Conservation (phyloP, 75 land plant genomes). For the Chamaecyparis obtusa region DNA sequence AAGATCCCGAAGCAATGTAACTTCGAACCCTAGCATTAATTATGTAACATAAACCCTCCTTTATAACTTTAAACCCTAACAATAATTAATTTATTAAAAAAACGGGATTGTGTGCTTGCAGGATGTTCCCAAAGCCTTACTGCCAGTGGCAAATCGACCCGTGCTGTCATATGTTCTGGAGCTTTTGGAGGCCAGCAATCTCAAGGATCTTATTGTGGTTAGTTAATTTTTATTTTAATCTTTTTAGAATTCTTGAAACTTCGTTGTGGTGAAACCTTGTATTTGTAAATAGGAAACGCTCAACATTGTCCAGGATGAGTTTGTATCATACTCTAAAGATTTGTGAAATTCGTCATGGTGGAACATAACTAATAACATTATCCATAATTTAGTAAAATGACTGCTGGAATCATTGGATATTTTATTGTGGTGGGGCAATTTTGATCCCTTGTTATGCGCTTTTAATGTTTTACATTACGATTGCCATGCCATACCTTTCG, state of each 20-base stretch:
- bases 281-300: neutral
- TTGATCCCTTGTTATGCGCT: neutral
- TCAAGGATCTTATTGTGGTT: slow-evolving; percentile 86
- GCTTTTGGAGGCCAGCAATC: slow-evolving; percentile 75
- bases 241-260: neutral
- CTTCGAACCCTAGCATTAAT: neutral
- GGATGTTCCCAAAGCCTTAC: slow-evolving; percentile 91
- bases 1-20: neutral
- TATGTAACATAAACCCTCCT: neutral
- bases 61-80: neutral
- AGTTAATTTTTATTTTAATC: neutral
- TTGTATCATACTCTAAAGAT: neutral
- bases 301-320: neutral
- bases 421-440: neutral
- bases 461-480: neutral
- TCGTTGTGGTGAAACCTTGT: neutral
- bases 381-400: neutral
- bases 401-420: neutral
- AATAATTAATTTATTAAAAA: neutral
- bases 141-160: slow-evolving; percentile 90
- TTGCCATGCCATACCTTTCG: neutral
- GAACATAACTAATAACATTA: neutral
- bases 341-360: neutral
- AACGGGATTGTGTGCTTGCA: slow-evolving; percentile 13
- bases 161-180: slow-evolving; percentile 88